These are phyloP conservation scores for Strobilomyces dryophilus DNA, from an alignment of 768 basidiomycete genomes.

Conservation along the genomic window DNA sequence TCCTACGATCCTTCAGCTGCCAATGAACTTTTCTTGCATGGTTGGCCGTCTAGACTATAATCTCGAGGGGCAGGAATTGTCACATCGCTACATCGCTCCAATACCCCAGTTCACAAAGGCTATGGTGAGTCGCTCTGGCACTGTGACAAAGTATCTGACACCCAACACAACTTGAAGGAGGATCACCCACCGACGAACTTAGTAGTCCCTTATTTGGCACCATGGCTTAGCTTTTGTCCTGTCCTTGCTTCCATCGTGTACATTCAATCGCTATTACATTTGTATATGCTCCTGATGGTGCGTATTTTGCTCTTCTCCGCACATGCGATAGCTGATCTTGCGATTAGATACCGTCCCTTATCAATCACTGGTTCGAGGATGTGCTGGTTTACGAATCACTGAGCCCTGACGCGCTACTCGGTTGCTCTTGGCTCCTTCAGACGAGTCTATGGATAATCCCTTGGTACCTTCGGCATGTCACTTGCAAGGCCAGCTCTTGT, in stretches of 20 bases:
- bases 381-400: constrained; percentile 11
- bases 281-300: constrained; percentile 25
- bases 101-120: no score
- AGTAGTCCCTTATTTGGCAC: constrained; percentile 5
- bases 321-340: neutral
- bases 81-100: neutral
- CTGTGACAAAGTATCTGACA: neutral
- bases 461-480: neutral
- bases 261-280: constrained; percentile 12
- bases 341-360: constrained; percentile 16
- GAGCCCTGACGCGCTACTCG: neutral
- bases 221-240: constrained; percentile 21
- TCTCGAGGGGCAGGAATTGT: neutral
- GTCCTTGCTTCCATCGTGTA: constrained; percentile 11
- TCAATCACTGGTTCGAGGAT: constrained; percentile 21
- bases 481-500: neutral
- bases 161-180: neutral
- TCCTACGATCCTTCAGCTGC: constrained; percentile 1
- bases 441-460: constrained; percentile 5
- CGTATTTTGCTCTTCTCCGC: neutral
- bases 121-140: neutral
- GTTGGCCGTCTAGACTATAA: neutral
- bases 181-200: neutral
- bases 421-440: constrained; percentile 1
- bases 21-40: constrained; percentile 3